Base-by-base conservation (phyloP, 148 eudicot species). In the Simmondsia chinensis region DNA sequence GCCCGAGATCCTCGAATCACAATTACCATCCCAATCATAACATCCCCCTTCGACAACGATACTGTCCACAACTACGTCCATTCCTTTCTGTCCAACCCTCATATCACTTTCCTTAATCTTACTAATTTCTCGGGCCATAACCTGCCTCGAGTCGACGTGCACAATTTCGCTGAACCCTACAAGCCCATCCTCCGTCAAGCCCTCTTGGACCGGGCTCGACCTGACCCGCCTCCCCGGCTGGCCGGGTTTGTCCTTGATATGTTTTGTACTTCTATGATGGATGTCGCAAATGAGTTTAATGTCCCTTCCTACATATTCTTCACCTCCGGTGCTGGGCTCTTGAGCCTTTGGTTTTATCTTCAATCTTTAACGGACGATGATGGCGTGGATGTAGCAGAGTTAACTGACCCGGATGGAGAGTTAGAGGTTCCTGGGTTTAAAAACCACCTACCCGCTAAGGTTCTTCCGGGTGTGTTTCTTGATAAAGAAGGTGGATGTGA, bases 11-110 rank as follows among this genome's bases (percentile, higher is more conserved):
- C 46, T 3, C 61, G 41, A 7, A 45, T 70, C 22, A 63, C 65
- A 6, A 17, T 57, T 33, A 43, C 59, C 29, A 42, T 80, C 35
- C 64, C 69, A 16, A 39, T 72, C 57, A 57, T 72, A 36, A 61
- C 62, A n/a, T 22, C 54, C 8, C 56, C 63, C 2, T 4, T 52
- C 1, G 28, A 22, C 20, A 20, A 26, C 5, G 1, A 22, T 26
- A 23, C 51, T 8, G 27, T 42, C 39, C 17, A 21, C 36, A 18
- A 41, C 38, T 51, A 35, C 48, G 25, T 70, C 9, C 52, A 41
- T 17, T 15, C 44, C 49, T 34, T 19, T 4, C 35, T 29, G 1
- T 32, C 26, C 8, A 22, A 23, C 28, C 9, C n/a, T n/a, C n/a
- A n/a, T n/a, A n/a, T n/a, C n/a, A n/a, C n/a, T n/a, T n/a, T n/a